Evolutionary conservation across 345 rosid genomes (phyloP).

Genomic region (Pistacia vera): DNA sequence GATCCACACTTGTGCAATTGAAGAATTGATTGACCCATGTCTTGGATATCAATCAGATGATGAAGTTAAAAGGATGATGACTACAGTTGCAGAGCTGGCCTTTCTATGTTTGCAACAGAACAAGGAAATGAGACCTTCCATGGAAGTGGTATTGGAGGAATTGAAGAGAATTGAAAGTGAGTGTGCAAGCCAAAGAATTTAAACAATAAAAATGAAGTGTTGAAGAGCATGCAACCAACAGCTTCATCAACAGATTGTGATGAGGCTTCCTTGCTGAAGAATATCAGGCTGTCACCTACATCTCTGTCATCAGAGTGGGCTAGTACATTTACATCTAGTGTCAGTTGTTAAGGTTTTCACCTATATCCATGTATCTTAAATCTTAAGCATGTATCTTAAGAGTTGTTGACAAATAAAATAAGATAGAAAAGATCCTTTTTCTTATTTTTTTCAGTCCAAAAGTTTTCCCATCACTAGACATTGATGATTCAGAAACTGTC

Average conservation of each 20-base stretch:
- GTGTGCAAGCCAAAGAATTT: constrained; percentile 18
- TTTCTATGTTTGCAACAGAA: constrained; percentile 65
- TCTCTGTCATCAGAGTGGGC: constrained; percentile 69
- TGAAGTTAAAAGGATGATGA: constrained; percentile 44
- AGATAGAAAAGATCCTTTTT: no score
- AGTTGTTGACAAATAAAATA: no score
- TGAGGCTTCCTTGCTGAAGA: constrained; percentile 36
- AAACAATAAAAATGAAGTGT: not conserved
- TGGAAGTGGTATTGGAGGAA: constrained; percentile 52
- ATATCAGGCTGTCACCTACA: constrained; percentile 34
- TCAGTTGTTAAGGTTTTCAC: constrained; percentile 23
- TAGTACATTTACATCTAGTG: constrained; percentile 52
- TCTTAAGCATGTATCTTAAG: no score
- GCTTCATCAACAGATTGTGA: constrained; percentile 42
- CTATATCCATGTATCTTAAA: not conserved
- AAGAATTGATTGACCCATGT: no score
- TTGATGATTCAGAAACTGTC: no score
- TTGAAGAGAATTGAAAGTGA: constrained; percentile 38
- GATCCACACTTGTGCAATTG: no score
- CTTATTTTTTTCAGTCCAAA: no score
- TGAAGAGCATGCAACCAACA: constrained; percentile 12
- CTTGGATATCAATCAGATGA: constrained; percentile 33
- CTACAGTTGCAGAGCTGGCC: constrained; percentile 57
- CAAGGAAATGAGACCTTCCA: constrained; percentile 54
- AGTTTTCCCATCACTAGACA: no score